Evolutionary conservation across 2,329 filamentous ascomycete genomes (phyloP), one percentile per base, ranked within the genome.

Genomic region (Colletotrichum shisoi): DNA sequence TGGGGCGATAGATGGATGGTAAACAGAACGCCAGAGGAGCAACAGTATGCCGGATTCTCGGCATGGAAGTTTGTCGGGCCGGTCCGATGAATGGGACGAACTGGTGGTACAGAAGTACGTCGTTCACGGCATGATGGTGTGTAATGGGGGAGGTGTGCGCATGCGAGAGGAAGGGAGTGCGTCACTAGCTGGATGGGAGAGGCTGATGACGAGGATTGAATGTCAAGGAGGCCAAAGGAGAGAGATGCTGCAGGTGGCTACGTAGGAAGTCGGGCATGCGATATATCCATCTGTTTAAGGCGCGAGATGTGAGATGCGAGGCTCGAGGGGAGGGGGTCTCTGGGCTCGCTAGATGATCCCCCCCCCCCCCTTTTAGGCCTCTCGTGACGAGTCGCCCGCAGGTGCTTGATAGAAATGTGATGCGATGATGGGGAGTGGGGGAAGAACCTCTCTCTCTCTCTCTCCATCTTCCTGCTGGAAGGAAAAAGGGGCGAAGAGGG

Each of bases 21-120:
- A 12, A 48, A 13, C 44, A 17, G 15, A 6, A 48, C 9, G 19
- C 34, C 27, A 19, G 31, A 39, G 31, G 21, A 12, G 40, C 39
- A 42, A 15, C 13, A 15, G 48, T 3, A 57, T 57, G 37, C 44
- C 19, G 8, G 59, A 27, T 17, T 24, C 34, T 12, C 19, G 31
- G 39, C 49, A 56, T 40, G 17, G 24, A 15, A 48, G 27, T 57
- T 19, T 19, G 31, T 27, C 39, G 34, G 19, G 40, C 31, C 13
- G 53, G 27, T 58, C 60, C 31, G 40, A 67, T 63, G 34, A 48
- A 44, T 49, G 53, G 24, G 60, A 67, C 17, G 60, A 58, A 49
- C 40, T 19, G 21, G n/a, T 19, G 21, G n/a, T 8, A 17, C 27
- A 45, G 45, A 13, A 45, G 52, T 27, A 19, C 1, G 27, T 31